Evolutionary conservation across 345 rosid species (phyloP).

Genomic region (Kernera saxatilis): DNA sequence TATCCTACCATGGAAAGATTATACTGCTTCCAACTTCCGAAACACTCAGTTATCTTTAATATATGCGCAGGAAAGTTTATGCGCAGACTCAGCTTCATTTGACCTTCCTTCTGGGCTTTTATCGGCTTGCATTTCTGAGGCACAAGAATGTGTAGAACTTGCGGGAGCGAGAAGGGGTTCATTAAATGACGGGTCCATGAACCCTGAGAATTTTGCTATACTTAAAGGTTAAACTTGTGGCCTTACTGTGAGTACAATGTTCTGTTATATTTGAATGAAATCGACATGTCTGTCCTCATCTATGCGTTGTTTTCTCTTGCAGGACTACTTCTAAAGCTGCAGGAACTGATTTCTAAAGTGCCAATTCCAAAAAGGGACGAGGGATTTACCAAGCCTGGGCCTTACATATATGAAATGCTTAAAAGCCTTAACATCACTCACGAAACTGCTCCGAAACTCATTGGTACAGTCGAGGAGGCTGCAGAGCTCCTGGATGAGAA

Average conservation of each 20-base stretch:
- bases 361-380: conserved; percentile 69
- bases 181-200: conserved; percentile 59
- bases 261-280: not conserved
- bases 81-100: conserved; percentile 96
- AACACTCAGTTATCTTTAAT: not conserved
- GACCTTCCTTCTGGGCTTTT: conserved; percentile 72
- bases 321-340: conserved; percentile 89
- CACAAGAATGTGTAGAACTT: conserved; percentile 74
- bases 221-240: conserved; percentile 56
- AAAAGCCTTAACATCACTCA: conserved; percentile 73
- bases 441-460: conserved; percentile 70
- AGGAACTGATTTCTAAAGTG: conserved; percentile 75
- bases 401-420: conserved; percentile 77
- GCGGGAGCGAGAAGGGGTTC: conserved; percentile 53
- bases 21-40: not conserved
- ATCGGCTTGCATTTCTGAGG: conserved; percentile 87
- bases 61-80: conserved; percentile 72
- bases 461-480: conserved; percentile 68
- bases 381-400: conserved; percentile 92
- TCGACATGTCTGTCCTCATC: not conserved
- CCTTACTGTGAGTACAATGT: not conserved
- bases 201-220: conserved; percentile 88
- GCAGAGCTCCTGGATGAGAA: conserved; percentile 68
- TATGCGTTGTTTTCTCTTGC: conserved; percentile 26
- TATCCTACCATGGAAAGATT: not conserved